Evolutionary conservation across 2,329 filamentous ascomycete genomes (phyloP), one percentile per base, ranked within the genome.

Genomic region (Alternaria infectoria): DNA sequence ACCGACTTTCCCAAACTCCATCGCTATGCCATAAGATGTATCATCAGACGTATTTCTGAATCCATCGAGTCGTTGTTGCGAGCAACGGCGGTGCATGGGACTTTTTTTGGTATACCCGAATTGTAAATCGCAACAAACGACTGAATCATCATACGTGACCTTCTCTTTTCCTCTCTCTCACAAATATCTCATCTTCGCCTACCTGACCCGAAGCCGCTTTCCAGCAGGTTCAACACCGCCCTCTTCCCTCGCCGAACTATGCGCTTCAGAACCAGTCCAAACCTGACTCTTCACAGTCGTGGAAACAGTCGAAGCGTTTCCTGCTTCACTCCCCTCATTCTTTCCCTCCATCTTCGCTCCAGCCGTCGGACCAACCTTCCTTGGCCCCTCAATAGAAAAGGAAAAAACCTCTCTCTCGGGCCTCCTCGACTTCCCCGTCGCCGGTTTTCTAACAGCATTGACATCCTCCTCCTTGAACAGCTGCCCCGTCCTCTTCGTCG

Each of bases 311-410:
- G 26, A 11, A 12, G 58, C 59, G 2, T 64, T 64, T 10, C 45
- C 6, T 28, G 10, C 10, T 28, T 28, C 40, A 47, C 15, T 7
- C 12, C 6, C 26, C 13, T 56, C 55, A 12, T 4, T 10, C 21
- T 64, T 59, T 6, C 57, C 40, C 12, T 9, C 30, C 5, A 26
- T 17, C 5, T 56, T 17, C 13, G 26, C 12, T 3, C 15, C 57
- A 3, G 65, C 58, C 3, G 66, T 71, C 5, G 49, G 40, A 36
- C 75, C 74, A n/a, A 74, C 21, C 15, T 63, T 67, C 62, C 72
- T 73, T 0, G 78, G 77, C 12, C 76, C 76, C 49, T 78, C 74
- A 19, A 80, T 75, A 2, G 77, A 77, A 30, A 80, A 77, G 0
- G 77, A 78, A 51, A 80, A 74, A 19, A 80, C 63, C 46, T 80